Percentiles rank a stretch among this genome's conserved stretches.
Evolutionary conservation across 176 grass and related monocot genomes (phyloP).

Genomic region (Pharus latifolius): DNA sequence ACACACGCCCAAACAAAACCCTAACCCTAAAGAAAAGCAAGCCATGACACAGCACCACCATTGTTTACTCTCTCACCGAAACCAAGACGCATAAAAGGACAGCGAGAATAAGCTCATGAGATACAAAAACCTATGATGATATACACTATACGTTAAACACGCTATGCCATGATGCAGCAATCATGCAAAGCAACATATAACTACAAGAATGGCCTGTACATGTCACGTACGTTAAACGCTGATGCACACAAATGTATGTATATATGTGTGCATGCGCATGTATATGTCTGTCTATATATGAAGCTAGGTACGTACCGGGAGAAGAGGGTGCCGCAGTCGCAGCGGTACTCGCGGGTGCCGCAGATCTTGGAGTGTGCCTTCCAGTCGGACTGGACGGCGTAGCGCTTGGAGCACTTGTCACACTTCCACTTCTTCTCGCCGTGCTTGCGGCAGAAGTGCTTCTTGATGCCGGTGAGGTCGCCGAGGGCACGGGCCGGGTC

Average conservation of each 20-base stretch:
- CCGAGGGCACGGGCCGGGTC: slow-evolving; percentile 85
- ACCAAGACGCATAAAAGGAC: slow-evolving; percentile 15
- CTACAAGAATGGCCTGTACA: no score
- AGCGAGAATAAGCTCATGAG: slow-evolving; percentile 18
- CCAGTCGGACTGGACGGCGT: slow-evolving; percentile 96
- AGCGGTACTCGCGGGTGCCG: slow-evolving; percentile 94
- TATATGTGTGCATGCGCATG: not conserved
- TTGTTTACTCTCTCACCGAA: slow-evolving; percentile 18
- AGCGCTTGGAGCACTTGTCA: slow-evolving; percentile 96
- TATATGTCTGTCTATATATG: not conserved
- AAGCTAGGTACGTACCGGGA: slow-evolving; percentile 35
- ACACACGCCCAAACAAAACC: slow-evolving; percentile 42
- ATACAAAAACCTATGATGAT: slow-evolving; percentile 49
- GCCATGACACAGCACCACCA: not conserved
- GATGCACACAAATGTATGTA: not conserved
- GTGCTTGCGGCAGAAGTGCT: slow-evolving; percentile 99
- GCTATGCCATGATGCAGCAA: slow-evolving; percentile 32
- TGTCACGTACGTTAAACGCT: not conserved
- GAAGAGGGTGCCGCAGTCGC: slow-evolving; percentile 98
- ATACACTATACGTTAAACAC: not conserved
- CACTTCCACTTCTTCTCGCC: slow-evolving; percentile 99
- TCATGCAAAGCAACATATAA: not conserved
- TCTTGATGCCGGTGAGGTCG: slow-evolving; percentile 98
- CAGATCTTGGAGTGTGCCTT: slow-evolving; percentile 99
- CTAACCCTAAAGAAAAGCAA: slow-evolving; percentile 47